Percentiles rank a stretch among this genome's conserved stretches.
phyloP scores from a whole-genome alignment of 1,139 yeast species.

The Scheffersomyces parashehatae region DNA sequence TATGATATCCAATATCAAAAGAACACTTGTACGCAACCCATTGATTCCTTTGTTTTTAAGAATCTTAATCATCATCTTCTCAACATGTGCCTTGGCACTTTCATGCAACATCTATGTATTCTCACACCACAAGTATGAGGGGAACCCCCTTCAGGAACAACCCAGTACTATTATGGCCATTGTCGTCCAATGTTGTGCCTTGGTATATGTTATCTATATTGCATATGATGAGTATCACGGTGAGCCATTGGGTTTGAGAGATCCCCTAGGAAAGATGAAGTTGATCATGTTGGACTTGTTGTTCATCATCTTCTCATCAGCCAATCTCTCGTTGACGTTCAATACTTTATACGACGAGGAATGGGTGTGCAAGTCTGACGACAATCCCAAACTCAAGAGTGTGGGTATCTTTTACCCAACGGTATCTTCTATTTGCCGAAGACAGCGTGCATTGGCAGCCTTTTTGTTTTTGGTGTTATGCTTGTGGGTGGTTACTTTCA shows the following conservation, averaged over 20 bases:
- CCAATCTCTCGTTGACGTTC: conserved; percentile 82
- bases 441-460: conserved; percentile 78
- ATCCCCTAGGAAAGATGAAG: conserved; percentile 79
- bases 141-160: conserved; percentile 62
- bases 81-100: conserved; percentile 63
- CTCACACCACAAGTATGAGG: conserved; percentile 42
- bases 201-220: conserved; percentile 75
- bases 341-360: conserved; percentile 76
- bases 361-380: conserved; percentile 69
- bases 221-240: conserved; percentile 91
- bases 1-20: conserved; percentile 41
- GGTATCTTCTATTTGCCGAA: conserved; percentile 60
- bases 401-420: conserved; percentile 29
- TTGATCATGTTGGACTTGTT: conserved; percentile 75
- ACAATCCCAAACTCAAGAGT: conserved; percentile 22
- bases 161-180: conserved; percentile 93
- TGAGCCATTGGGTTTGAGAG: conserved; percentile 84
- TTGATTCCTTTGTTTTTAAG: conserved; percentile 78
- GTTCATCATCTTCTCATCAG: conserved; percentile 90
- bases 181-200: conserved; percentile 76
- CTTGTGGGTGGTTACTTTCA: conserved; percentile 84
- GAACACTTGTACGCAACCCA: conserved; percentile 71
- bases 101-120: conserved; percentile 63
- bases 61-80: conserved; percentile 61
- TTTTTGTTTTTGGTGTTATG: conserved; percentile 73